These are phyloP conservation scores for Metschnikowia matae DNA, from an alignment of 805 yeast species.

Conservation along the genomic window DNA sequence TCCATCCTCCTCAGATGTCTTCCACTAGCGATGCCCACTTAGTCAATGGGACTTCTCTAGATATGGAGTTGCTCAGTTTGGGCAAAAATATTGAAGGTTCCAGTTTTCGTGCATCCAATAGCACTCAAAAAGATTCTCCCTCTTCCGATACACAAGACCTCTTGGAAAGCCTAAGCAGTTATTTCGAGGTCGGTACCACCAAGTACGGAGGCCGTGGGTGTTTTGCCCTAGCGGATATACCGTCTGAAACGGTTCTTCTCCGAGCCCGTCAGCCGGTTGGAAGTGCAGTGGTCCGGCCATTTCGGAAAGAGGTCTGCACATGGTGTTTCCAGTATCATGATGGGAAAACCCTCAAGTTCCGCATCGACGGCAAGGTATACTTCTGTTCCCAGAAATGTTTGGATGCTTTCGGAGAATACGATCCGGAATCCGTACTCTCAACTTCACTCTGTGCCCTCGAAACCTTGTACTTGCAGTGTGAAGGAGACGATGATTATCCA, in stretches of 20 bases:
- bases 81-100: not conserved
- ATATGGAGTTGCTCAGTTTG: not conserved
- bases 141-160: not conserved
- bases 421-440: conserved; percentile 33
- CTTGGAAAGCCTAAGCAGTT: conserved; percentile 10
- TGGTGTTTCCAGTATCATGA: conserved; percentile 47
- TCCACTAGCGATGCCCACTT: not conserved
- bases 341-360: conserved; percentile 46
- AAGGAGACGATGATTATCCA: conserved; percentile 18
- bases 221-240: conserved; percentile 42
- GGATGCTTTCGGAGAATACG: conserved; percentile 31
- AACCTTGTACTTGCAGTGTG: conserved; percentile 26
- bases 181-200: conserved; percentile 36
- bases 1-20: not conserved
- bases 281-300: conserved; percentile 46
- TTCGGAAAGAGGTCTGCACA: conserved; percentile 60
- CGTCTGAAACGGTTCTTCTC: conserved; percentile 39
- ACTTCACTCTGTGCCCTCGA: conserved; percentile 35
- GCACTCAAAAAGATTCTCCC: not conserved
- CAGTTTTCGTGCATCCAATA: not conserved
- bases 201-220: conserved; percentile 60
- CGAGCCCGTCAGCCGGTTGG: conserved; percentile 42
- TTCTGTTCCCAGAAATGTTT: conserved; percentile 51
- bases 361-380: conserved; percentile 30
- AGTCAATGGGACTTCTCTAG: not conserved